Evolutionary conservation across 1,284 basidiomycete genomes (phyloP).

Genomic region (Cronartium quercuum): DNA sequence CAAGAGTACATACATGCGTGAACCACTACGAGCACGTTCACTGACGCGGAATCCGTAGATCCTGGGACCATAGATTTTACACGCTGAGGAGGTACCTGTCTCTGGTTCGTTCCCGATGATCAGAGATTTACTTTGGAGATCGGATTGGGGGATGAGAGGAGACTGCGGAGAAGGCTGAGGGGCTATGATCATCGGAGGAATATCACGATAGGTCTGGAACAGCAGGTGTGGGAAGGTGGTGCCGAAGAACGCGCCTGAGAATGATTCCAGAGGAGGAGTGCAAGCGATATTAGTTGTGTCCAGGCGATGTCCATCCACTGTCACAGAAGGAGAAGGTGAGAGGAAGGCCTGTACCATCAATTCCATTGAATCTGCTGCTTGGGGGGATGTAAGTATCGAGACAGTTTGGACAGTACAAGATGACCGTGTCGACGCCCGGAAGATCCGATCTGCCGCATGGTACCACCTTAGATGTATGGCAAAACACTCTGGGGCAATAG

Average conservation of each 20-base stretch:
- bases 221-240: slow-evolving; percentile 96
- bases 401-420: slow-evolving; percentile 97
- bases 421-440: slow-evolving; percentile 96
- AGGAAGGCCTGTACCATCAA: slow-evolving; percentile 66
- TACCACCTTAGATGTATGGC: slow-evolving; percentile 78
- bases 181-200: slow-evolving; percentile 64
- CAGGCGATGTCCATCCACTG: neutral
- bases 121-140: slow-evolving; percentile 41
- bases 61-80: slow-evolving; percentile 79
- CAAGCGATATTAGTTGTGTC: neutral
- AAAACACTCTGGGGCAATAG: slow-evolving; percentile 90
- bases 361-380: slow-evolving; percentile 87
- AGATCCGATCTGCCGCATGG: slow-evolving; percentile 94
- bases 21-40: slow-evolving; percentile 68
- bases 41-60: slow-evolving; percentile 73
- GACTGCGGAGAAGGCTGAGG: slow-evolving; percentile 37
- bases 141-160: slow-evolving; percentile 29
- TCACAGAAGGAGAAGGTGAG: neutral
- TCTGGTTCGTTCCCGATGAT: slow-evolving; percentile 27
- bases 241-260: slow-evolving; percentile 90
- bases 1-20: slow-evolving; percentile 67
- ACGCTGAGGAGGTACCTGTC: slow-evolving; percentile 56
- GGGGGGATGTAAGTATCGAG: slow-evolving; percentile 95
- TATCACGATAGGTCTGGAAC: slow-evolving; percentile 92
- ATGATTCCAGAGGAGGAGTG: neutral